Evolutionary conservation across 345 rosid genomes (phyloP), one percentile per base, ranked within the genome.

Genomic region (Populus ilicifolia): DNA sequence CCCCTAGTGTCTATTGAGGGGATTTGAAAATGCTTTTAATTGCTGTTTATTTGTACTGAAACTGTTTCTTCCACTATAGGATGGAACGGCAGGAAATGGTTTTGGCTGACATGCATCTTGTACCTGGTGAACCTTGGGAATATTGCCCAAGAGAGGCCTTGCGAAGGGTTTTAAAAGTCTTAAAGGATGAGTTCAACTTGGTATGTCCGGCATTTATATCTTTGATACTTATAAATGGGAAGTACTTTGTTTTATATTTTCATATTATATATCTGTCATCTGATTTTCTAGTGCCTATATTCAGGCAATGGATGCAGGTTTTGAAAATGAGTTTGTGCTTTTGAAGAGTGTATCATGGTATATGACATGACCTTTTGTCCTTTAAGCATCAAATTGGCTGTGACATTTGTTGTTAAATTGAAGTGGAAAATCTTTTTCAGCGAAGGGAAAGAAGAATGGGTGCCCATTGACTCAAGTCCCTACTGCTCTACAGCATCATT

Each of bases 251-350:
- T 63, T n/a, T 68, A n/a, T 41, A 11, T 56, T 56, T 20, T 43
- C 66, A 59, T 35, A 0, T 44, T 44, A 44, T 5, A 44, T 44
- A 46, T 46, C 50, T 46, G 50, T 14, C 17, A 46, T 56, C 52
- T 11, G 77, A 20, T 80, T 69, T 75, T 65, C 66, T 54, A 11
- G 44, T 52, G 29, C 27, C 69, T 67, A 41, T 25, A 71, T 73
- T 56, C 86, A 95, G 99, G 90, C 84, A 67, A 83, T 96, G 94
- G 90, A 93, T 85, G 96, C 99, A n/a, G 99, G 99, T 75, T 96
- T 93, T 80, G 99, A 96, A 81, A 93, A 85, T 79, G 99, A 96
- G 84, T 96, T 96, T 83, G 85, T 85, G 78, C 89, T 96, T 79
- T 89, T 96, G 79, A 91, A 92, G 88, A 90, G 84, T 77, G 81